Base-by-base conservation (phyloP, 306 rosid species). In the Urtica urens region DNA sequence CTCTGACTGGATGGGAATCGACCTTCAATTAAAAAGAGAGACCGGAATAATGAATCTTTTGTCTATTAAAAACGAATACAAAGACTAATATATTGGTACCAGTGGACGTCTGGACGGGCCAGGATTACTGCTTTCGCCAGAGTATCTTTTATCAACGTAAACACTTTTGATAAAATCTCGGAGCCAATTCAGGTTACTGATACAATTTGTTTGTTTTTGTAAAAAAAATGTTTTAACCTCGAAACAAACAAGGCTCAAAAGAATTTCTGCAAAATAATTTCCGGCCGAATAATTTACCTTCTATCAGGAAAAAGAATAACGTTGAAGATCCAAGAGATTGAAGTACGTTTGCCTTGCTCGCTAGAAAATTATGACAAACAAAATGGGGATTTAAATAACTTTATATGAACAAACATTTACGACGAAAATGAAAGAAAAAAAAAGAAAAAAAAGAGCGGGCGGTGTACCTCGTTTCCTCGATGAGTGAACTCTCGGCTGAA, bases 401-500 rank as follows among this genome's bases (percentile, higher is more conserved):
- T 10, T 15, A 40, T 15, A 15, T 19, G 22, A 15, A 40, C 5
- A 9, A 11, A 0, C 6, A 39, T 10, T 11, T 6, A 40, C 13
- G 0, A 7, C 19, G 12, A 25, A 46, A 20, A 22, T 7, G 22
- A 8, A n/a, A n/a, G n/a, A n/a, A n/a, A n/a, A n/a, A n/a, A n/a
- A n/a, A n/a, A 5, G n/a, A 24, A 24, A 25, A n/a, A 31, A 37
- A 29, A 7, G 15, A 37, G 40, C 26, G 33, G 46, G 21, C 42
- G 58, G 51, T 70, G 49, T 30, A 90, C 99, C 78, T 79, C 87
- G 71, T 90, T 90, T 20, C 99, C 99, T n/a, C 99, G 66, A 29
- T 90, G 99, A 12, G 83, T 85, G 30, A 85, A 85, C 57, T 90
- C 99, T 42, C 95, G 92, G 63, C 99, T 90, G 81, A 12, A 64